Evolutionary conservation across 176 grass and related monocot species (phyloP).

Genomic region (Avena eriantha): DNA sequence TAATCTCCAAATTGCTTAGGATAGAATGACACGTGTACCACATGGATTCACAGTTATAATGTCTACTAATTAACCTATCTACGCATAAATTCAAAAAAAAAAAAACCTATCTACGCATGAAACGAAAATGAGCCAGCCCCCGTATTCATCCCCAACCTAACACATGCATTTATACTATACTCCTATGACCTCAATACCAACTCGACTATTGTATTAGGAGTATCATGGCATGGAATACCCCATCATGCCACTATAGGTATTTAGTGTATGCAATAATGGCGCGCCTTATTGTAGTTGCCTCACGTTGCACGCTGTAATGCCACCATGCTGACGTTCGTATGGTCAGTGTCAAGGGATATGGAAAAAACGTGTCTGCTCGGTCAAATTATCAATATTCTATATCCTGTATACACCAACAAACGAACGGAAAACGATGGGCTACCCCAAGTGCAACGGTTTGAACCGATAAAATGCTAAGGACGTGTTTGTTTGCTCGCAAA

Average conservation of each 20-base stretch:
- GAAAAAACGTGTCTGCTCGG: background rate
- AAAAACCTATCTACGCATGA: background rate
- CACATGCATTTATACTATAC: background rate
- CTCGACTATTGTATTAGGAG: background rate
- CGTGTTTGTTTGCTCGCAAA: too few species aligned
- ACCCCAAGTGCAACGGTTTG: too few species aligned
- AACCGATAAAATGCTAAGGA: too few species aligned
- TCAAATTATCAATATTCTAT: background rate
- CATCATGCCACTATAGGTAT: background rate
- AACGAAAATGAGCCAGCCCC: too few species aligned
- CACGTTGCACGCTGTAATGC: background rate
- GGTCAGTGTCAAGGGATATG: background rate
- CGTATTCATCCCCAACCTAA: background rate
- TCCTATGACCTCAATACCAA: background rate
- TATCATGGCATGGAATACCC: background rate
- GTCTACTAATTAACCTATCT: background rate
- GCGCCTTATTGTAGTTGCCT: conserved; percentile 4
- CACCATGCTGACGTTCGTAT: background rate
- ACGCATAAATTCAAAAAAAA: too few species aligned
- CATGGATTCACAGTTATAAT: background rate
- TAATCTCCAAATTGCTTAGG: background rate
- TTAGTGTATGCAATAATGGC: conserved; percentile 11
- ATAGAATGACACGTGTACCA: background rate
- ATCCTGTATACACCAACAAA: background rate
- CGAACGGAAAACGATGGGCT: conserved; percentile 10